phyloP scores from a whole-genome alignment of 345 rosid species.

The Salix suchowensis region DNA sequence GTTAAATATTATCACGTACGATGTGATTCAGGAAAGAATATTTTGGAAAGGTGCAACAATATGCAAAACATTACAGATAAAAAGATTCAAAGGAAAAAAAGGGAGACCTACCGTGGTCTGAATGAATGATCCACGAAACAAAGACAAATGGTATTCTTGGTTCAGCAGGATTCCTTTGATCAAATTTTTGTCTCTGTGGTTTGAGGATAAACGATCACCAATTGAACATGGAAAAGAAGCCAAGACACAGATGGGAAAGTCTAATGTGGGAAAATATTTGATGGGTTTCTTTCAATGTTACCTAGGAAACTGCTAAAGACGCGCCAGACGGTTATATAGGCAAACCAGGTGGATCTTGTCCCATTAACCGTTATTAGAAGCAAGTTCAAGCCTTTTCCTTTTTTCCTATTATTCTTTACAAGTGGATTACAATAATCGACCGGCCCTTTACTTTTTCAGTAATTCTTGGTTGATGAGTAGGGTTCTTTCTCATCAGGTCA shows the following conservation, averaged over 20 bases:
- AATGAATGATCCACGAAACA: background rate
- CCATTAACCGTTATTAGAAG: background rate
- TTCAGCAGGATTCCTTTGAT: background rate
- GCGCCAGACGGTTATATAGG: conserved; percentile 50
- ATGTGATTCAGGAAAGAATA: too few species aligned
- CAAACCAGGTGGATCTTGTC: conserved; percentile 29
- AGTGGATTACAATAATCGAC: background rate
- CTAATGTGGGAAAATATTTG: background rate
- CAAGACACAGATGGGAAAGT: background rate
- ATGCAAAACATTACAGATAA: too few species aligned
- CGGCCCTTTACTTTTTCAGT: background rate
- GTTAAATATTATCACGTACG: too few species aligned
- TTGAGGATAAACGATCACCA: background rate
- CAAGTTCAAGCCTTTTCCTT: background rate
- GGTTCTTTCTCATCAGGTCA: too few species aligned
- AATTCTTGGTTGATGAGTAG: too few species aligned
- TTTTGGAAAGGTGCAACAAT: too few species aligned
- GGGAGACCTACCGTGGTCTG: background rate
- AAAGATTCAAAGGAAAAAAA: background rate
- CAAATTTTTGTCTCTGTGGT: background rate
- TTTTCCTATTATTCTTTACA: background rate
- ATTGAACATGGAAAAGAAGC: background rate
- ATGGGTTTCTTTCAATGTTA: conserved; percentile 20
- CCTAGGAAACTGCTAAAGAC: conserved; percentile 20
- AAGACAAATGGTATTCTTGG: background rate